Evolutionary conservation across 108 stramenopile species (phyloP).

Genomic region (Cyclotella cryptica): DNA sequence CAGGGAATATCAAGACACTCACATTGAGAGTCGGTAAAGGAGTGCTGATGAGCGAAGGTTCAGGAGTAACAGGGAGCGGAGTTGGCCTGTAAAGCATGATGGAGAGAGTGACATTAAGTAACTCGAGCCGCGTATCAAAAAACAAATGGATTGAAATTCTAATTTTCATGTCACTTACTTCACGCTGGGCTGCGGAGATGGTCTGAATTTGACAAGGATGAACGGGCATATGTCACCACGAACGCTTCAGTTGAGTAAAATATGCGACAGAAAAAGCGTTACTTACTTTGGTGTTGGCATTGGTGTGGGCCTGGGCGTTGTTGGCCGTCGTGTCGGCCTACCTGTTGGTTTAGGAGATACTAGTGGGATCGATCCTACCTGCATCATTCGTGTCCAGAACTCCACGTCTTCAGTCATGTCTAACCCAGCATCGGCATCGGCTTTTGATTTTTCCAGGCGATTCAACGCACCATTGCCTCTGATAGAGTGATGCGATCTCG

Average conservation of each 20-base stretch:
- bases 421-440: background rate
- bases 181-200: background rate
- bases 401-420: conserved; percentile 32
- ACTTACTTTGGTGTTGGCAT: background rate
- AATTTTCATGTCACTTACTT: background rate
- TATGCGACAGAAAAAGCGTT: background rate
- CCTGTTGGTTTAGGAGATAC: conserved; percentile 1
- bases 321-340: background rate
- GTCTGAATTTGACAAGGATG: background rate
- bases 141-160: background rate
- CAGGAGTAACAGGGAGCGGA: background rate
- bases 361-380: conserved; percentile 21
- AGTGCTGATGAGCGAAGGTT: background rate
- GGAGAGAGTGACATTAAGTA: background rate
- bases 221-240: background rate
- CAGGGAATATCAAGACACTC: background rate
- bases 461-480: background rate
- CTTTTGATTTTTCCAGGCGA: background rate
- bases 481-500: background rate
- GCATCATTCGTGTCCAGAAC: conserved; percentile 38
- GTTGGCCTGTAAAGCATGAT: background rate
- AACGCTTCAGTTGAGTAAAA: background rate
- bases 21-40: background rate
- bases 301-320: background rate
- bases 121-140: background rate